Conservation (phyloP, 164 flowering plant species). For the Vitis riparia region DNA sequence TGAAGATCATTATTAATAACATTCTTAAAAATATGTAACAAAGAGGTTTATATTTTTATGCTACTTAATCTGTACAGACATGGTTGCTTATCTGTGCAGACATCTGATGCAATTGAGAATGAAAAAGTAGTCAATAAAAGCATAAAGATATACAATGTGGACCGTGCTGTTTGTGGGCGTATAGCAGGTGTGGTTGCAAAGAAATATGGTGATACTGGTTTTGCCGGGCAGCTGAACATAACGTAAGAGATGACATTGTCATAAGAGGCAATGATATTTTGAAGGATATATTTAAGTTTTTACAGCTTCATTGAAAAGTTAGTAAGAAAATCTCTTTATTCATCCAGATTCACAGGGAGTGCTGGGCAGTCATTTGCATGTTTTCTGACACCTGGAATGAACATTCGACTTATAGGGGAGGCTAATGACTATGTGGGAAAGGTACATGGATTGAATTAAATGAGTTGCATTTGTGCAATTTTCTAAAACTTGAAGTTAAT, state of each 20-base stretch:
- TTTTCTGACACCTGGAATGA: conserved; percentile 95
- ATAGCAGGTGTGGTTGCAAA: conserved; percentile 89
- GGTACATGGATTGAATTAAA: conserved; percentile 37
- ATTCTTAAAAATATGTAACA: too few species aligned
- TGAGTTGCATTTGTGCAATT: background rate
- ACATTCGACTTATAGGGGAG: conserved; percentile 91
- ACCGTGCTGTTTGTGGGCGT: conserved; percentile 98
- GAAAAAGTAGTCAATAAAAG: conserved; percentile 76
- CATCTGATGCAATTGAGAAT: conserved; percentile 81
- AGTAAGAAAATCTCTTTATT: background rate
- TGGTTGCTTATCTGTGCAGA: conserved; percentile 39
- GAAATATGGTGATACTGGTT: conserved; percentile 97
- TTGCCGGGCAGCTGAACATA: conserved; percentile 94
- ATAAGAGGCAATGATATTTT: background rate
- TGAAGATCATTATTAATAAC: too few species aligned
- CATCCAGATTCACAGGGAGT: conserved; percentile 81
- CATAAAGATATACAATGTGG: conserved; percentile 76
- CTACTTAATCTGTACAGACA: background rate
- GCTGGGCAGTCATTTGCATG: conserved; percentile 98
- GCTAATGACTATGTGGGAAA: conserved; percentile 98
- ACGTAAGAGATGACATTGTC: conserved; percentile 51
- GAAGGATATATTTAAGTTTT: background rate
- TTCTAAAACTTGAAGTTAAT: background rate
- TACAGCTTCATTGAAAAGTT: background rate
- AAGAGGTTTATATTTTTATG: background rate